A percentile compares a stretch with the other conserved stretches of the same genome.
Evolutionary conservation across 306 rosid genomes (phyloP).

Genomic region (Trifolium subterraneum): DNA sequence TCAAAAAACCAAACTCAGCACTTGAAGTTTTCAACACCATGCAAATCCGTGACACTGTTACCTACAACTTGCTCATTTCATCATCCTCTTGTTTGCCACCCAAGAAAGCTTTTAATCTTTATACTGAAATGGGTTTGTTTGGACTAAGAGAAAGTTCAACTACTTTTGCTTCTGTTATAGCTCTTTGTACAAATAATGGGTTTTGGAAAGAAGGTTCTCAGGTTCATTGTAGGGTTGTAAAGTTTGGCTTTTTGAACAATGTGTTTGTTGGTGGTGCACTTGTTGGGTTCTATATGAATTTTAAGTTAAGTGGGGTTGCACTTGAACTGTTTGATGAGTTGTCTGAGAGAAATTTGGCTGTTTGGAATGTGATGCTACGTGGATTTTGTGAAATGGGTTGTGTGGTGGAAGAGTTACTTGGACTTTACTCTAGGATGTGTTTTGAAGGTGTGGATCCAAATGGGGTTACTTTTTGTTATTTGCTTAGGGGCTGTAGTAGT

Average conservation of each 20-base stretch:
- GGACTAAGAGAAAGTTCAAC: slow-evolving; percentile 63
- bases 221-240: slow-evolving; percentile 72
- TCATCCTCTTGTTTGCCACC: slow-evolving; percentile 55
- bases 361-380: slow-evolving; percentile 69
- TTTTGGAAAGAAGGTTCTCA: slow-evolving; percentile 63
- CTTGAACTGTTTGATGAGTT: slow-evolving; percentile 73
- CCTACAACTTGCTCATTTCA: slow-evolving; percentile 74
- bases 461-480: slow-evolving; percentile 79
- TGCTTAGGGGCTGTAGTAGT: slow-evolving; percentile 64
- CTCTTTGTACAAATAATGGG: slow-evolving; percentile 54
- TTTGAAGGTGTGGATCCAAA: slow-evolving; percentile 65
- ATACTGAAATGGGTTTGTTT: slow-evolving; percentile 58
- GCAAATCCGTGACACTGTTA: slow-evolving; percentile 65
- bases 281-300: slow-evolving; percentile 55
- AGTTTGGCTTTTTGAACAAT: slow-evolving; percentile 59
- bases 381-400: slow-evolving; percentile 64
- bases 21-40: slow-evolving; percentile 58
- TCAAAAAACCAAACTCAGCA: slow-evolving; percentile 53
- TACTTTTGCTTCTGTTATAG: slow-evolving; percentile 62
- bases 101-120: slow-evolving; percentile 55
- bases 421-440: slow-evolving; percentile 55
- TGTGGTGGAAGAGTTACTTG: slow-evolving; percentile 41
- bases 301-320: slow-evolving; percentile 55
- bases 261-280: slow-evolving; percentile 69
- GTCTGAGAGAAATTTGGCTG: slow-evolving; percentile 58